These are phyloP conservation scores for Boletus edulis DNA, from an alignment of 768 basidiomycete genomes.

Conservation along the genomic window DNA sequence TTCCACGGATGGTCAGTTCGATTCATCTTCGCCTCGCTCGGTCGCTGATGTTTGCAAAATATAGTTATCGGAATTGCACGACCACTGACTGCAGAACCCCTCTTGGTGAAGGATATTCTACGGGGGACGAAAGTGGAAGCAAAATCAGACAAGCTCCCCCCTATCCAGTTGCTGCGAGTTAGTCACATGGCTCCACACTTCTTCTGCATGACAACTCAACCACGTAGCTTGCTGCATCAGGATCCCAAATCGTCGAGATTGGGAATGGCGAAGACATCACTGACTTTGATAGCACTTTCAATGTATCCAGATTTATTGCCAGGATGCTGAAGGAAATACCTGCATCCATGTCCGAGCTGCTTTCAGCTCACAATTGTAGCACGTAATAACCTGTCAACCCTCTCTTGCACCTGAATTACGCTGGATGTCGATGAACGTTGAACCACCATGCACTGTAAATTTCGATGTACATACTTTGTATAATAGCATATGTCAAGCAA, in stretches of 20 bases:
- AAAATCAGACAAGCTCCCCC: constrained; percentile 32
- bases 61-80: constrained; percentile 31
- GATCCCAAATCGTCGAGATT: constrained; percentile 32
- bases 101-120: constrained; percentile 28
- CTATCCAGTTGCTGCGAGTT: constrained; percentile 36
- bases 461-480: constrained; percentile 8
- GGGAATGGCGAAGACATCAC: constrained; percentile 34
- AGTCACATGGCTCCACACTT: background rate
- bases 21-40: background rate
- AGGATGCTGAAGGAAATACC: constrained; percentile 31
- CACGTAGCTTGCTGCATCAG: constrained; percentile 29
- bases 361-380: constrained; percentile 14
- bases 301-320: constrained; percentile 31
- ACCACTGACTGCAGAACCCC: constrained; percentile 30
- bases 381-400: background rate
- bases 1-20: constrained; percentile 27
- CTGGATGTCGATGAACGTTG: no score
- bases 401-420: background rate
- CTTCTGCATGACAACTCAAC: background rate
- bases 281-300: constrained; percentile 30
- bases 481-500: background rate
- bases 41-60: background rate
- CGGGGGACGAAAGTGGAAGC: constrained; percentile 22
- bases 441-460: background rate
- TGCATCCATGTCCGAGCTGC: constrained; percentile 29